Percentiles rank a stretch among this genome's conserved stretches.
These are phyloP conservation scores for Saccharomycopsis schoenii DNA, from an alignment of 805 yeast genomes.

Conservation along the genomic window DNA sequence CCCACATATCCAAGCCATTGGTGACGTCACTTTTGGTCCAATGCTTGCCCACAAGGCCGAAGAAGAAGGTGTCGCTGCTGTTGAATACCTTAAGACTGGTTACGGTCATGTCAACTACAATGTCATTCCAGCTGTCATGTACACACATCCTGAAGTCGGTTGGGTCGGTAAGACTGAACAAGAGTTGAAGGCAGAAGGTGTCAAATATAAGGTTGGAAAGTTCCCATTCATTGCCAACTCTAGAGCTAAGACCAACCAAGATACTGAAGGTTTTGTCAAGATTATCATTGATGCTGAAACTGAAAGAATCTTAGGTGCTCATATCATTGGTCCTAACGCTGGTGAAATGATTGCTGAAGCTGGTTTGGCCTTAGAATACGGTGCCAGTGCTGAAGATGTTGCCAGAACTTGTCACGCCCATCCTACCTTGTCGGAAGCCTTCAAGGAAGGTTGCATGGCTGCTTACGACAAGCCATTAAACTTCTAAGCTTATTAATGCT, in stretches of 20 bases:
- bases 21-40: slow-evolving; percentile 97
- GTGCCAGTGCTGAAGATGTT: slow-evolving; percentile 96
- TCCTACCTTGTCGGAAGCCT: slow-evolving; percentile 96
- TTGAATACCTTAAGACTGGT: slow-evolving; percentile 84
- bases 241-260: slow-evolving; percentile 96
- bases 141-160: slow-evolving; percentile 98
- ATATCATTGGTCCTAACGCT: slow-evolving; percentile 95
- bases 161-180: slow-evolving; percentile 98
- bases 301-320: slow-evolving; percentile 91
- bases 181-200: slow-evolving; percentile 86
- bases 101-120: slow-evolving; percentile 98
- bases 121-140: slow-evolving; percentile 97
- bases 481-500: slow-evolving; percentile 36
- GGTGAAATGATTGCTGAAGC: slow-evolving; percentile 99
- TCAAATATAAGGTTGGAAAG: slow-evolving; percentile 88
- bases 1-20: slow-evolving; percentile 93
- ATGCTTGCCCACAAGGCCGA: slow-evolving; percentile 99
- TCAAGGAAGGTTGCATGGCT: slow-evolving; percentile 95
- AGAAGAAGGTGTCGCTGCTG: slow-evolving; percentile 99
- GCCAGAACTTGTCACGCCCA: slow-evolving; percentile 98
- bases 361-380: slow-evolving; percentile 94
- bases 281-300: slow-evolving; percentile 94
- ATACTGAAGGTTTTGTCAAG: slow-evolving; percentile 96
- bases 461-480: slow-evolving; percentile 88
- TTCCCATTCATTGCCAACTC: slow-evolving; percentile 99